Evolutionary conservation across 1,139 yeast genomes (phyloP).

Genomic region (Kodamaea sp.): DNA sequence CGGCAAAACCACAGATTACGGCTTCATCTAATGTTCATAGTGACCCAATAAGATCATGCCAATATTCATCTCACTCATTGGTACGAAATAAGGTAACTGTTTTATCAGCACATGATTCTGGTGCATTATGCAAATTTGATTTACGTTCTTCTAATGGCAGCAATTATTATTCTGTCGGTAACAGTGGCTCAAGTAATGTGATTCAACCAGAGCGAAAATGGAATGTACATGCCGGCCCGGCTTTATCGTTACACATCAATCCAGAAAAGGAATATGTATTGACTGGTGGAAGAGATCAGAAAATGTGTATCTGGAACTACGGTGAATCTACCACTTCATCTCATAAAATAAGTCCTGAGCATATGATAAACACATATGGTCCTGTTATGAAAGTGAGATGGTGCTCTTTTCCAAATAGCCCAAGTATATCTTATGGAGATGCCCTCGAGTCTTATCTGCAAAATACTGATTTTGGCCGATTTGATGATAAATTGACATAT

Average conservation of each 20-base stretch:
- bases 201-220: conserved; percentile 63
- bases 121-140: conserved; percentile 83
- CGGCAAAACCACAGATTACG: conserved; percentile 42
- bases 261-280: conserved; percentile 77
- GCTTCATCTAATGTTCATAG: conserved; percentile 48
- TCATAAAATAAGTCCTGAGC: conserved; percentile 56
- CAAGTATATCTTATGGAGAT: not conserved
- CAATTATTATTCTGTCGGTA: conserved; percentile 17
- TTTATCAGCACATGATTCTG: conserved; percentile 79
- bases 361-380: conserved; percentile 70
- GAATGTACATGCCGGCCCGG: conserved; percentile 91
- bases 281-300: conserved; percentile 92
- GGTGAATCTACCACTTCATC: conserved; percentile 32
- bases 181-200: conserved; percentile 11
- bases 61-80: conserved; percentile 50
- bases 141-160: conserved; percentile 38
- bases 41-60: conserved; percentile 63
- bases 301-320: conserved; percentile 74
- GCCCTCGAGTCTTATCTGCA: conserved; percentile 4
- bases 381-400: conserved; percentile 72
- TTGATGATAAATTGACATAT: conserved; percentile 15
- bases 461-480: conserved; percentile 4
- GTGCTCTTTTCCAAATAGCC: conserved; percentile 38
- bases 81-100: conserved; percentile 33
- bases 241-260: conserved; percentile 83